A percentile compares a stretch with the other conserved stretches of the same genome.
Conservation (phyloP, 2,329 filamentous ascomycete species). For the Fusarium nanum region DNA sequence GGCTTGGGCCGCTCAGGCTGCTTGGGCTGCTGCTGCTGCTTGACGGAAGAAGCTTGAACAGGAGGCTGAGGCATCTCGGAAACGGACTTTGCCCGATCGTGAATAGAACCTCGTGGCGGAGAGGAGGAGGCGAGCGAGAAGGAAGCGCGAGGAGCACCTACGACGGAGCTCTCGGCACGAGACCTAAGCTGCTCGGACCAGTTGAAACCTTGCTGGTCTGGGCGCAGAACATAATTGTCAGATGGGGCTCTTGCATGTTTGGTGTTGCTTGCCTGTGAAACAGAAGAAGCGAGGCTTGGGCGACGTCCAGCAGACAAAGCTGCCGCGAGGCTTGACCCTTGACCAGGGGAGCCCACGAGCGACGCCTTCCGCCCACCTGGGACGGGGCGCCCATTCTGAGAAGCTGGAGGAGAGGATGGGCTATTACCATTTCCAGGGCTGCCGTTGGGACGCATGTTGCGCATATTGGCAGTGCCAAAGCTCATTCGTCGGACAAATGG, state of each 20-base stretch:
- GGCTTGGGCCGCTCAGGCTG: constrained; percentile 72
- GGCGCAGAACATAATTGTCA: constrained; percentile 70
- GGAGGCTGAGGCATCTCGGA: constrained; percentile 71
- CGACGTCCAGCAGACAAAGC: constrained; percentile 53
- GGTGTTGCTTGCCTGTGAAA: constrained; percentile 69
- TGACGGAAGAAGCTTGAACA: constrained; percentile 60
- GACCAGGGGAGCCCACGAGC: constrained; percentile 41
- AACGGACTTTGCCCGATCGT: constrained; percentile 78
- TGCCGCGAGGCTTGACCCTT: constrained; percentile 50
- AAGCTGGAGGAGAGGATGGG: constrained; percentile 55
- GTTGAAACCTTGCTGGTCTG: constrained; percentile 91
- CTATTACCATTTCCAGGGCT: constrained; percentile 75
- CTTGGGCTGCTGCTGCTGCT: constrained; percentile 50
- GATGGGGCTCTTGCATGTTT: constrained; percentile 68
- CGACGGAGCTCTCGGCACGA: constrained; percentile 84
- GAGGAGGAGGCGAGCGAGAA: constrained; percentile 67
- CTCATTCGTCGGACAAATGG: constrained; percentile 89
- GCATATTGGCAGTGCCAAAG: constrained; percentile 84
- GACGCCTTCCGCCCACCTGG: constrained; percentile 50
- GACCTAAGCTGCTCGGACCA: constrained; percentile 96
- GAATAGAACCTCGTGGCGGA: constrained; percentile 55
- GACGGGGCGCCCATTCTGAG: constrained; percentile 49
- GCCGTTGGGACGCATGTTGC: constrained; percentile 63
- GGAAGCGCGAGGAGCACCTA: constrained; percentile 66
- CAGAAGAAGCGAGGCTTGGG: constrained; percentile 52